Percentiles rank a stretch among this genome's conserved stretches.
These are phyloP conservation scores for Sapria himalayana DNA, from an alignment of 345 rosid species.

Conservation along the genomic window DNA sequence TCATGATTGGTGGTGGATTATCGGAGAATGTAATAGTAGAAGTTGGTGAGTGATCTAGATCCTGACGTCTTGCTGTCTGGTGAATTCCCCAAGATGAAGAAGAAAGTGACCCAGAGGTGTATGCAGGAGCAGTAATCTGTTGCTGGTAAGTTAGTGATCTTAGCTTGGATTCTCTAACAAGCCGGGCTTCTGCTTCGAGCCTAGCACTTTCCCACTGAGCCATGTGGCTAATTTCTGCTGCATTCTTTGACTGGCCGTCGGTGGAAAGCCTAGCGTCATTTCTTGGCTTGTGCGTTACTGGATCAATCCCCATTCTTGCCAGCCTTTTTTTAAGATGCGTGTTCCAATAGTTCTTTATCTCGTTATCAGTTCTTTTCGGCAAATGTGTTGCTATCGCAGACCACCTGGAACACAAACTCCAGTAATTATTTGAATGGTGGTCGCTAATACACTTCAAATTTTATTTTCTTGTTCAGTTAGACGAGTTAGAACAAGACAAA, in stretches of 20 bases:
- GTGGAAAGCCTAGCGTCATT: conserved; percentile 27
- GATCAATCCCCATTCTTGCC: conserved; percentile 64
- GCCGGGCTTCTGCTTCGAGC: conserved; percentile 30
- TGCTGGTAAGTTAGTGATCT: too few relatives aligned
- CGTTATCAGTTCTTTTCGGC: conserved; percentile 64
- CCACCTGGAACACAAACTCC: conserved; percentile 55
- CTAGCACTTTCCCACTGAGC: conserved; percentile 43
- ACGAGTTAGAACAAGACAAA: too few relatives aligned
- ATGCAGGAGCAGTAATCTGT: neutral
- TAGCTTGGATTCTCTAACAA: conserved; percentile 10
- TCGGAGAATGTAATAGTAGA: conserved; percentile 1
- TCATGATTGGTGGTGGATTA: too few relatives aligned
- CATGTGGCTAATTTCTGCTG: conserved; percentile 21
- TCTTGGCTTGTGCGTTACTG: conserved; percentile 61
- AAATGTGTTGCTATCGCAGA: conserved; percentile 63
- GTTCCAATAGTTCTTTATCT: conserved; percentile 69
- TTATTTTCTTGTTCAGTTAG: too few relatives aligned
- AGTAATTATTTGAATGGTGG: too few relatives aligned
- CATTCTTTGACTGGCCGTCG: conserved; percentile 27
- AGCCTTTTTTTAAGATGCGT: conserved; percentile 51
- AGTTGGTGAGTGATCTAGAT: too few relatives aligned
- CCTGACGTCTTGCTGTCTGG: too few relatives aligned
- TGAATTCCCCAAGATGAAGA: too few relatives aligned
- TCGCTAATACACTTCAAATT: too few relatives aligned
- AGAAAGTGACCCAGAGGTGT: too few relatives aligned